Percentiles rank a stretch among this genome's conserved stretches.
Conservation (phyloP, 1,284 basidiomycete species). For the Farysia itapuensis region DNA sequence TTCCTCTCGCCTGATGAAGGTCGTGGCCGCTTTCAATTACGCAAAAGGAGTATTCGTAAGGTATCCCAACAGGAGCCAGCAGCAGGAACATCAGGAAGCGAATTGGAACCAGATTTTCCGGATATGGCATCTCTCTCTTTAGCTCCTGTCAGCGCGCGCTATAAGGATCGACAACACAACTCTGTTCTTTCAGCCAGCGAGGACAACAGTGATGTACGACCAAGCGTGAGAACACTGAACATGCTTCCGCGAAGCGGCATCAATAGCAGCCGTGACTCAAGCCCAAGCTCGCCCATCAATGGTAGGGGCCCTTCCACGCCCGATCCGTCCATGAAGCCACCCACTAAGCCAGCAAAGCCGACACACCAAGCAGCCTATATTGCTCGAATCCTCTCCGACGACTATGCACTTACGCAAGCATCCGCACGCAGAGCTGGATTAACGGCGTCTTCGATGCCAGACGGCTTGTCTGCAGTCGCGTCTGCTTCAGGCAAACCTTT, state of each 20-base stretch:
- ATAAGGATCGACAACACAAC: slow-evolving; percentile 19
- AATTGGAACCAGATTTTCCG: slow-evolving; percentile 42
- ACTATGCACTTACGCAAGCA: slow-evolving; percentile 2
- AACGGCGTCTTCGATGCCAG: slow-evolving; percentile 11
- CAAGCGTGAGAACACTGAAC: slow-evolving; percentile 11
- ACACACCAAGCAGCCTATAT: slow-evolving; percentile 36
- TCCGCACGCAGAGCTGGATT: neutral
- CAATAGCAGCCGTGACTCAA: slow-evolving; percentile 35
- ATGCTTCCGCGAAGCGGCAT: slow-evolving; percentile 30
- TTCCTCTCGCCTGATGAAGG: slow-evolving; percentile 35
- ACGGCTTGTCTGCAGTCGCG: slow-evolving; percentile 10
- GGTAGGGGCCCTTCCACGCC: slow-evolving; percentile 1
- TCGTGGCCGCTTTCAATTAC: slow-evolving; percentile 25
- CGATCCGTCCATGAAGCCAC: slow-evolving; percentile 9
- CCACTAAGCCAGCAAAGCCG: too few species aligned
- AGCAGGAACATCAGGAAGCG: slow-evolving; percentile 33
- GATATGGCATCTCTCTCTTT: slow-evolving; percentile 41
- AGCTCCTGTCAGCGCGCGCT: slow-evolving; percentile 12
- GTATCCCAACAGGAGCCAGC: slow-evolving; percentile 24
- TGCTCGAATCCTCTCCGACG: slow-evolving; percentile 33
- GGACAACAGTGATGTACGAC: slow-evolving; percentile 29
- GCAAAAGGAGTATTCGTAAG: slow-evolving; percentile 27
- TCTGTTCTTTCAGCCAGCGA: slow-evolving; percentile 33
- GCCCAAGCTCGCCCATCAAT: slow-evolving; percentile 16
- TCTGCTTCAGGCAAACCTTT: slow-evolving; percentile 14